phyloP scores from a whole-genome alignment of 495 filamentous ascomycete species.

The Lepidopterella palustris region DNA sequence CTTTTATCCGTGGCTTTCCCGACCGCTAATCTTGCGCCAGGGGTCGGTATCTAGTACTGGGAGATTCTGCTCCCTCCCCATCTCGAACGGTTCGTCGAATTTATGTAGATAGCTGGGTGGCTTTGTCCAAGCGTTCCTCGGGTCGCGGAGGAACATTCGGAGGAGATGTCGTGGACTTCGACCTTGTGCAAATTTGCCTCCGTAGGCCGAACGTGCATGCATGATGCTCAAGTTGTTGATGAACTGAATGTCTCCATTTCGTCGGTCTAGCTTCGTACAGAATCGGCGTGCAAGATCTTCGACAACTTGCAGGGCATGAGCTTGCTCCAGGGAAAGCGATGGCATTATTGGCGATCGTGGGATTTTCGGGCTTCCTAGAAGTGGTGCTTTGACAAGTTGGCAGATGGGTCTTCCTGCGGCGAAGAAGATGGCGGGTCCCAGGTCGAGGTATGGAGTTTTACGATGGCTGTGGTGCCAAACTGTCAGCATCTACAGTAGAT shows the following conservation, averaged over 20 bases:
- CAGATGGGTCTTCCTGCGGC: conserved; percentile 20
- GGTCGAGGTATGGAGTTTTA: conserved; percentile 14
- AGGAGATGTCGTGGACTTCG: conserved; percentile 23
- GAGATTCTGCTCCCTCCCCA: conserved; percentile 16
- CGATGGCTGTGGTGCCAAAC: background rate
- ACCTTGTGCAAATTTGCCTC: background rate
- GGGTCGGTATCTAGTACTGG: conserved; percentile 25
- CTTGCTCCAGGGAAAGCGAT: conserved; percentile 11
- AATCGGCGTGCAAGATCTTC: conserved; percentile 17
- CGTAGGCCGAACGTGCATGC: conserved; percentile 28
- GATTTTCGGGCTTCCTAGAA: conserved; percentile 18
- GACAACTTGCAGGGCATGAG: conserved; percentile 16
- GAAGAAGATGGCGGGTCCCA: conserved; percentile 23
- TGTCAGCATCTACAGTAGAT: background rate
- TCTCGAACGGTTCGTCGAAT: conserved; percentile 24
- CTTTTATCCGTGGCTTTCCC: conserved; percentile 23
- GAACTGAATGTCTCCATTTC: conserved; percentile 27
- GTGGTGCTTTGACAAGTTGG: conserved; percentile 27
- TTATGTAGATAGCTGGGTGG: conserved; percentile 5
- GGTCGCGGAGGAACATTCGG: conserved; percentile 29
- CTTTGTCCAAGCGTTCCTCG: conserved; percentile 21
- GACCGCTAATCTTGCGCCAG: conserved; percentile 25
- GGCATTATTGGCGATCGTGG: conserved; percentile 17
- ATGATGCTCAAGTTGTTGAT: conserved; percentile 28
- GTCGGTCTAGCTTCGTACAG: conserved; percentile 20